Percentiles rank a stretch among this genome's conserved stretches.
Evolutionary conservation across 2,329 filamentous ascomycete genomes (phyloP).

Genomic region (Penicillium palitans): DNA sequence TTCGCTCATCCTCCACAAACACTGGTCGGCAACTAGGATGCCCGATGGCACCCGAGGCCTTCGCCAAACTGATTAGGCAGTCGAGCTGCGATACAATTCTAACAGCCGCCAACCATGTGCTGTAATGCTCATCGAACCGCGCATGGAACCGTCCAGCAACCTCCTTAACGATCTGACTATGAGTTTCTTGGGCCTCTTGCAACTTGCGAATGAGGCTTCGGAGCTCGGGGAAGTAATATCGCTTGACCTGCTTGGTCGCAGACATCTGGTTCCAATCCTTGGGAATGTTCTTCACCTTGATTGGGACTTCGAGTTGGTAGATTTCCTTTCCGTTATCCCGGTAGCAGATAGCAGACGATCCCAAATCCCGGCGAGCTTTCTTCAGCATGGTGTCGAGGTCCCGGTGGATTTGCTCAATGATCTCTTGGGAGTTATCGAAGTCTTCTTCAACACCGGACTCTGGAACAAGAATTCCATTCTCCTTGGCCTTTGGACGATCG

Average conservation of each 20-base stretch:
- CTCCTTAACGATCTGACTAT: conserved; percentile 86
- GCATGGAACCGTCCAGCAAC: conserved; percentile 79
- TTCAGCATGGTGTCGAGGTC: conserved; percentile 71
- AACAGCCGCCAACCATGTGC: conserved; percentile 83
- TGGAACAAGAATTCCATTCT: conserved; percentile 80
- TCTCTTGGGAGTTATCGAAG: conserved; percentile 80
- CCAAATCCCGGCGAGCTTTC: conserved; percentile 70
- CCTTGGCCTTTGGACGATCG: conserved; percentile 74
- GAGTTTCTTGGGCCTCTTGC: conserved; percentile 91
- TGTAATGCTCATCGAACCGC: conserved; percentile 85
- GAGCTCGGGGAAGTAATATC: conserved; percentile 88
- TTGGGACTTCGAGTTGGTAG: conserved; percentile 88
- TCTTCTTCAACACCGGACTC: conserved; percentile 85
- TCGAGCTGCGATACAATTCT: conserved; percentile 89
- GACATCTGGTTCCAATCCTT: conserved; percentile 96
- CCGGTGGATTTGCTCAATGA: conserved; percentile 71
- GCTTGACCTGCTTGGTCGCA: conserved; percentile 82
- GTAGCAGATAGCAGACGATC: conserved; percentile 71
- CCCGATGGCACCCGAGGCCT: conserved; percentile 79
- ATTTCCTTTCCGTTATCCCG: conserved; percentile 94
- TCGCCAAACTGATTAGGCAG: conserved; percentile 89
- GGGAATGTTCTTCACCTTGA: conserved; percentile 78
- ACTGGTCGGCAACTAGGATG: conserved; percentile 82
- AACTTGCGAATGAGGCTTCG: conserved; percentile 79
- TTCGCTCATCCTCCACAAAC: conserved; percentile 84